Conservation (phyloP, 345 rosid genomes). For the Salix caprea region DNA sequence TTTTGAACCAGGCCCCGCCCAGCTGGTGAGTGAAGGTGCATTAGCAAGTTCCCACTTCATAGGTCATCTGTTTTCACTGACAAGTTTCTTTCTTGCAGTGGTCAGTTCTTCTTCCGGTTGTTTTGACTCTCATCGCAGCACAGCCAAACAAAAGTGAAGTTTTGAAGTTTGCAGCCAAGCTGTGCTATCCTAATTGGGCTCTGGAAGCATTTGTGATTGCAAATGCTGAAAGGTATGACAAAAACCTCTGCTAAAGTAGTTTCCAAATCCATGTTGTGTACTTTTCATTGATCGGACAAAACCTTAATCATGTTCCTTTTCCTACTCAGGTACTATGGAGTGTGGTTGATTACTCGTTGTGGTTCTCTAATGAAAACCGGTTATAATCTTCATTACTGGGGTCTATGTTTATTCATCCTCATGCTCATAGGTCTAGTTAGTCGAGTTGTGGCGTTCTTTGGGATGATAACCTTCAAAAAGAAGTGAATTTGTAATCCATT, state of each 20-base stretch:
- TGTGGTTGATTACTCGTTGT: slow-evolving; percentile 86
- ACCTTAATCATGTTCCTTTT: neutral
- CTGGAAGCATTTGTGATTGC: slow-evolving; percentile 75
- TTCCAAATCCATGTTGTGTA: neutral
- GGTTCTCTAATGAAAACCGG: slow-evolving; percentile 53
- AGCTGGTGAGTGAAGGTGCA: slow-evolving; percentile 60
- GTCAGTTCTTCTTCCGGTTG: slow-evolving; percentile 95
- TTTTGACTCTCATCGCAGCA: slow-evolving; percentile 85
- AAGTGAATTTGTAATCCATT: slow-evolving; percentile 32
- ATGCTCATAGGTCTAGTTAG: slow-evolving; percentile 43
- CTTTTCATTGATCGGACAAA: neutral
- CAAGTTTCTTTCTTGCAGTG: slow-evolving; percentile 47
- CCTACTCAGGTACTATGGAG: slow-evolving; percentile 67
- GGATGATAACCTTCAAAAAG: slow-evolving; percentile 66
- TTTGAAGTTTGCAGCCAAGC: slow-evolving; percentile 38
- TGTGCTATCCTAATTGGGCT: slow-evolving; percentile 93
- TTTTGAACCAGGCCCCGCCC: slow-evolving; percentile 77
- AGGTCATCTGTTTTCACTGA: slow-evolving; percentile 5
- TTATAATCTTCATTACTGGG: slow-evolving; percentile 57
- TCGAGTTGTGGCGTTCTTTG: slow-evolving; percentile 53
- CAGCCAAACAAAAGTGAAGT: slow-evolving; percentile 31
- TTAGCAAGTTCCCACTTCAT: neutral
- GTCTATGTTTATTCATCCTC: slow-evolving; percentile 51
- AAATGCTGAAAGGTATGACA: slow-evolving; percentile 63
- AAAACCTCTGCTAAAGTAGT: neutral